A percentile compares a stretch with the other conserved stretches of the same genome.
Evolutionary conservation across 176 grass and related monocot genomes (phyloP).

Genomic region (Cenchrus americanus): DNA sequence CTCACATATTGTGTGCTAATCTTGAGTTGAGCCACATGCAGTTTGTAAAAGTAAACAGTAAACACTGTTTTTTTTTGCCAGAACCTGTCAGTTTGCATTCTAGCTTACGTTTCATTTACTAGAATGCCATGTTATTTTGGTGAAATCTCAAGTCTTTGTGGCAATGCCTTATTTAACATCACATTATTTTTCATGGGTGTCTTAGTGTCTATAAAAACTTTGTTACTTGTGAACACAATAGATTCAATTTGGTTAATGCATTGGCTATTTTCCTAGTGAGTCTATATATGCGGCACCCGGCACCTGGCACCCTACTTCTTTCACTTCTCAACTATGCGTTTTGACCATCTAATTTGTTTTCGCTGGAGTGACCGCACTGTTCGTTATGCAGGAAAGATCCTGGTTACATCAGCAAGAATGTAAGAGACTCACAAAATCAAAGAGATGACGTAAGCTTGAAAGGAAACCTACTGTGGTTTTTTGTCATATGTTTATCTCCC

Average conservation of each 20-base stretch:
- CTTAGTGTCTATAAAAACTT: background rate
- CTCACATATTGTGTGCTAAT: background rate
- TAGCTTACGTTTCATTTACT: constrained; percentile 1
- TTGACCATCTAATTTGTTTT: constrained; percentile 10
- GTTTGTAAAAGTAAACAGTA: constrained; percentile 10
- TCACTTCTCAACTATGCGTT: constrained; percentile 18
- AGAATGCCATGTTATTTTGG: background rate
- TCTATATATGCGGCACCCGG: constrained; percentile 10
- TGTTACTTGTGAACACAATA: background rate
- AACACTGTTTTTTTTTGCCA: background rate
- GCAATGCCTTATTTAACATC: background rate
- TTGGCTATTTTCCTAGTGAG: constrained; percentile 1
- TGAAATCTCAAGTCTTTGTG: background rate
- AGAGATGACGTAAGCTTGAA: constrained; percentile 85
- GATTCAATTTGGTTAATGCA: background rate
- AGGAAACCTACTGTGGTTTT: constrained; percentile 21
- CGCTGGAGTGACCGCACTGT: constrained; percentile 34
- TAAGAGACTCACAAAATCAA: constrained; percentile 77
- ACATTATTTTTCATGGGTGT: background rate
- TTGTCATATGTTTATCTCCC: constrained; percentile 11
- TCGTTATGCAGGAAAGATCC: constrained; percentile 87
- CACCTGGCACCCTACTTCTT: background rate
- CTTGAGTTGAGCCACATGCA: background rate
- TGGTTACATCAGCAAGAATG: constrained; percentile 85
- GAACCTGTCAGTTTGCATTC: constrained; percentile 1